Evolutionary conservation across 2,329 filamentous ascomycete species (phyloP).

Genomic region (Pestalotiopsis sp.): DNA sequence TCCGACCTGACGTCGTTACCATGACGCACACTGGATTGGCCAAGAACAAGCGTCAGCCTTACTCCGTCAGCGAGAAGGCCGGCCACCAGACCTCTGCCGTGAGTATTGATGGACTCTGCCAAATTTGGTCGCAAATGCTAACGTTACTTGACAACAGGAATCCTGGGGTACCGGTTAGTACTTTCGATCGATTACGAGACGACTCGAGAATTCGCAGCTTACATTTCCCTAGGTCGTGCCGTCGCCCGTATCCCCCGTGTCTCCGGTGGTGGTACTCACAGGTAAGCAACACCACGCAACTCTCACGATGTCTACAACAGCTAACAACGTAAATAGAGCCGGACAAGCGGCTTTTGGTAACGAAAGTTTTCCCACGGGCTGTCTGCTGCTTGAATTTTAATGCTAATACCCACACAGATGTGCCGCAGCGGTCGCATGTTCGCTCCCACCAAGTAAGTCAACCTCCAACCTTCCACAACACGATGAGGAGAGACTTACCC

Average conservation of each 20-base stretch:
- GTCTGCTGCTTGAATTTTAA: too few species aligned
- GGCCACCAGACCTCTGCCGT: conserved; percentile 97
- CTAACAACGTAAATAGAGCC: neutral
- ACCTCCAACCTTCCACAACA: too few species aligned
- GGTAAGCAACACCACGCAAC: conserved; percentile 23
- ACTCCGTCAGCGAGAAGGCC: conserved; percentile 99
- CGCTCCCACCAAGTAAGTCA: conserved; percentile 81
- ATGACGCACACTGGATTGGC: conserved; percentile 98
- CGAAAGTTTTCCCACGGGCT: conserved; percentile 27
- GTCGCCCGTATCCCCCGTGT: conserved; percentile 99
- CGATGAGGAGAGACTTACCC: too few species aligned
- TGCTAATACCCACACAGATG: conserved; percentile 46
- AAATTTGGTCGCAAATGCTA: neutral
- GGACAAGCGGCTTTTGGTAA: conserved; percentile 89
- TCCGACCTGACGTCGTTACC: conserved; percentile 99
- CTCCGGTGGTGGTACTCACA: conserved; percentile 99
- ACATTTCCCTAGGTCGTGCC: conserved; percentile 72
- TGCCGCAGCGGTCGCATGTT: conserved; percentile 99
- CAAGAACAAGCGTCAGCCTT: conserved; percentile 99
- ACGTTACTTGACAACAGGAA: conserved; percentile 48
- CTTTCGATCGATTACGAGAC: conserved; percentile 8
- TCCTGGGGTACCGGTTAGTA: conserved; percentile 98
- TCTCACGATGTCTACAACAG: neutral
- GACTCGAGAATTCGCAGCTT: neutral
- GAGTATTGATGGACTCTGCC: neutral